Conservation (phyloP, 2,329 filamentous ascomycete species). For the Xylaria arbuscula region DNA sequence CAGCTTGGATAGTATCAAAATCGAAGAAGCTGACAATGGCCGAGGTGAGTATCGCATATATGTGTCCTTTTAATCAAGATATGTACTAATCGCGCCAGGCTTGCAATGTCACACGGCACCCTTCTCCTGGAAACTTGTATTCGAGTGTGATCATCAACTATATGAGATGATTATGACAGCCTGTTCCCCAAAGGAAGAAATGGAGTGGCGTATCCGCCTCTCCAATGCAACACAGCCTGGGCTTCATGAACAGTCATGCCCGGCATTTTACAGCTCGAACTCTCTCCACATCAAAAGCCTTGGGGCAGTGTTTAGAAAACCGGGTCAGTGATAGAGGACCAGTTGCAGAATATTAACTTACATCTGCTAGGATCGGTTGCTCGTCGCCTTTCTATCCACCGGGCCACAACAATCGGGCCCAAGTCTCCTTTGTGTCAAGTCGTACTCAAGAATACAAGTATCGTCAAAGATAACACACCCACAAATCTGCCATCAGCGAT, state of each 20-base stretch:
- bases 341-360: neutral
- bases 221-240: slow-evolving; percentile 62
- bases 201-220: slow-evolving; percentile 81
- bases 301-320: slow-evolving; percentile 79
- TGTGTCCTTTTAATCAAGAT: slow-evolving; percentile 15
- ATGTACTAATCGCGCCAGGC: slow-evolving; percentile 62
- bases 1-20: slow-evolving; percentile 69
- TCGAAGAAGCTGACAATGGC: slow-evolving; percentile 81
- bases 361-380: slow-evolving; percentile 65
- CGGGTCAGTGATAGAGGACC: slow-evolving; percentile 58
- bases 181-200: slow-evolving; percentile 82
- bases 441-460: slow-evolving; percentile 86
- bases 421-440: slow-evolving; percentile 78
- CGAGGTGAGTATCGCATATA: slow-evolving; percentile 64
- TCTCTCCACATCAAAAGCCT: slow-evolving; percentile 77
- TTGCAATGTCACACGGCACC: slow-evolving; percentile 87
- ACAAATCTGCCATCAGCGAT: slow-evolving; percentile 64
- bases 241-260: slow-evolving; percentile 58
- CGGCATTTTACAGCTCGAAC: slow-evolving; percentile 70
- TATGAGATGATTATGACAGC: slow-evolving; percentile 90
- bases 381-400: slow-evolving; percentile 80
- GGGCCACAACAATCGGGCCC: slow-evolving; percentile 77
- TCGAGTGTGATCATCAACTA: slow-evolving; percentile 79
- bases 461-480: slow-evolving; percentile 66
- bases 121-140: slow-evolving; percentile 92